Conservation (phyloP, 78 protist genomes). For the Speleostelium caveatum region DNA sequence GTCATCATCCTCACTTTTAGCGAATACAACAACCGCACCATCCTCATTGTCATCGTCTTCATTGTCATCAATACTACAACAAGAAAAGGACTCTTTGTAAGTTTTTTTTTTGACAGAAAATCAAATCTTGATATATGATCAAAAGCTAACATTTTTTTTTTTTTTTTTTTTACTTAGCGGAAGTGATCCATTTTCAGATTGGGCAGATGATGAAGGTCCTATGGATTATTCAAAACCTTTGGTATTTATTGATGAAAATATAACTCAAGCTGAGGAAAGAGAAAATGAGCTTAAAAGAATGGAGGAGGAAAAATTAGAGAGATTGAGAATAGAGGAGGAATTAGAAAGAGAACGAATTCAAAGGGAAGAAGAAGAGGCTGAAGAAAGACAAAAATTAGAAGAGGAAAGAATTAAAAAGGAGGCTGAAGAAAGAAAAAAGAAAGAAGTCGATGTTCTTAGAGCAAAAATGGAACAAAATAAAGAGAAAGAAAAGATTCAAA, state of each 20-base stretch:
- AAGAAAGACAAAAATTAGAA: neutral
- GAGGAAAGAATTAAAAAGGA: neutral
- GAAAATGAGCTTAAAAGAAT: neutral
- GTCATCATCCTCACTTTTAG: neutral
- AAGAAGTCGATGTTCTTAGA: conserved; percentile 1
- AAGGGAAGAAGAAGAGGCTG: neutral
- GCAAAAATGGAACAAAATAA: neutral
- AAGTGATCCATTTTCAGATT: conserved; percentile 30
- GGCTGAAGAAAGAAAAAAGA: conserved; percentile 8
- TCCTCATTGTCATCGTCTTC: neutral
- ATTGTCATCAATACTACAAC: neutral
- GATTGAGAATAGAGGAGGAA: neutral
- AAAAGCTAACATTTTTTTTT: neutral
- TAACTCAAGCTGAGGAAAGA: conserved; percentile 36
- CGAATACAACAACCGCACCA: neutral
- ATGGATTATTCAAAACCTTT: conserved; percentile 75
- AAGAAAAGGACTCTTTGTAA: too few species aligned
- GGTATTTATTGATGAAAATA: conserved; percentile 69
- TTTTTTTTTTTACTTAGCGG: too few species aligned
- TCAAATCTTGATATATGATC: too few species aligned
- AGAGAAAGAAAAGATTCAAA: neutral
- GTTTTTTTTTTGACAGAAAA: too few species aligned
- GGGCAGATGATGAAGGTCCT: conserved; percentile 66
- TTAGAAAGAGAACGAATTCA: neutral
- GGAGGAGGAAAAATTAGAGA: neutral